A percentile compares a stretch with the other conserved stretches of the same genome.
Conservation (phyloP, 176 grass and related monocot genomes). For the Ampelocalamus luodianensis region DNA sequence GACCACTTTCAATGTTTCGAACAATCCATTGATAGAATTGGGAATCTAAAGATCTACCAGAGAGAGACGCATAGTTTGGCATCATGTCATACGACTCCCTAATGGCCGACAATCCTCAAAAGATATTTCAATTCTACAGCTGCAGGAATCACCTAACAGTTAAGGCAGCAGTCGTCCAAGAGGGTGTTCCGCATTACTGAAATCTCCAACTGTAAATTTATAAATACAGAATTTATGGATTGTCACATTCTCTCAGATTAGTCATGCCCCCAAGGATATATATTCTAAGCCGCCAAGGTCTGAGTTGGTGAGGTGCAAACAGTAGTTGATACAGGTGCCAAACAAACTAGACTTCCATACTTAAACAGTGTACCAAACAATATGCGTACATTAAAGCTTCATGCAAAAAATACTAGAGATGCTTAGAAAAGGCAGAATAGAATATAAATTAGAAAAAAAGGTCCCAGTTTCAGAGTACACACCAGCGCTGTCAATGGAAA, state of each 20-base stretch:
- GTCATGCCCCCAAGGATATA: conserved; percentile 8
- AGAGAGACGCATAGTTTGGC: neutral
- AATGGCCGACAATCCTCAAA: neutral
- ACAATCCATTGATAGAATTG: conserved; percentile 27
- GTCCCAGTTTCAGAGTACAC: conserved; percentile 34
- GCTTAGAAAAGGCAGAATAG: neutral
- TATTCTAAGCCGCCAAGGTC: neutral
- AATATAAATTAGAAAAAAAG: neutral
- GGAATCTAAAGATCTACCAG: neutral
- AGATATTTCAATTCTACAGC: conserved; percentile 7
- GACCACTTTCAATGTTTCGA: conserved; percentile 6
- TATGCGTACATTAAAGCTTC: neutral
- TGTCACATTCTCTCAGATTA: conserved; percentile 30
- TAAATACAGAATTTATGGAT: neutral
- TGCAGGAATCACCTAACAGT: neutral
- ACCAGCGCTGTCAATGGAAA: conserved; percentile 93
- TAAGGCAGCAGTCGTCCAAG: neutral
- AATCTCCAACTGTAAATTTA: neutral
- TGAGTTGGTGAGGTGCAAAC: neutral
- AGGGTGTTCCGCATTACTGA: neutral
- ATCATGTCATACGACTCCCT: conserved; percentile 25
- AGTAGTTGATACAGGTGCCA: neutral
- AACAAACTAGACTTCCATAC: conserved; percentile 18
- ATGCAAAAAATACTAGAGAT: neutral
- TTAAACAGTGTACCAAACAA: conserved; percentile 1